Conservation (phyloP, 108 stramenopile species). For the Nitzschia palea region DNA sequence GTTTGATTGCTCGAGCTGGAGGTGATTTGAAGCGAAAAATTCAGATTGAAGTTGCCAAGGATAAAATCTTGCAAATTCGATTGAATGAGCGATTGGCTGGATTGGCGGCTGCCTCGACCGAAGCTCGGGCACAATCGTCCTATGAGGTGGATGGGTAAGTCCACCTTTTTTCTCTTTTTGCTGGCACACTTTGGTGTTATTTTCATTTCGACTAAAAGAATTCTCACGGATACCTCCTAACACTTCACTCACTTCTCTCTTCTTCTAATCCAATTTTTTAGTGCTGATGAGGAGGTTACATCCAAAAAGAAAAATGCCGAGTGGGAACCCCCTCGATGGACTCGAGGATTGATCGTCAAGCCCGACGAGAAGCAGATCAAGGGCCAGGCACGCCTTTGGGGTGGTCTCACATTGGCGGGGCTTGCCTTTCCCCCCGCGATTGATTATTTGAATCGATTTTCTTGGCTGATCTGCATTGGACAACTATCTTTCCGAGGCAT, state of each 20-base stretch:
- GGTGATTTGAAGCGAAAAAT: slow-evolving; percentile 74
- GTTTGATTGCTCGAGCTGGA: slow-evolving; percentile 47
- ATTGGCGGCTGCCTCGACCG: slow-evolving; percentile 45
- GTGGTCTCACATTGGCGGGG: slow-evolving; percentile 58
- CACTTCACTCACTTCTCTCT: too few relatives aligned
- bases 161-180: not conserved
- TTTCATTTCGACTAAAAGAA: too few relatives aligned
- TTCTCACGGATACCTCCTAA: too few relatives aligned
- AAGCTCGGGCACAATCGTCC: slow-evolving; percentile 52
- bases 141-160: slow-evolving; percentile 56
- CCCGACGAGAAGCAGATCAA: slow-evolving; percentile 68
- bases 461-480: slow-evolving; percentile 74
- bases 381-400: slow-evolving; percentile 66
- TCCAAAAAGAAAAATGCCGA: slow-evolving; percentile 19
- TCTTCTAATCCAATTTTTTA: too few relatives aligned
- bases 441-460: slow-evolving; percentile 59
- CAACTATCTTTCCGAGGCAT: slow-evolving; percentile 82
- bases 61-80: slow-evolving; percentile 84
- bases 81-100: slow-evolving; percentile 75
- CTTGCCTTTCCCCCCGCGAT: slow-evolving; percentile 60
- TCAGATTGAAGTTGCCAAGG: slow-evolving; percentile 75
- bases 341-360: slow-evolving; percentile 66
- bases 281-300: slow-evolving; percentile 5
- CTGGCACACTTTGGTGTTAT: too few relatives aligned
- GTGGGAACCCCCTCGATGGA: slow-evolving; percentile 47